Evolutionary conservation across 441 rosid species (phyloP).

Genomic region (Geranium incanum): DNA sequence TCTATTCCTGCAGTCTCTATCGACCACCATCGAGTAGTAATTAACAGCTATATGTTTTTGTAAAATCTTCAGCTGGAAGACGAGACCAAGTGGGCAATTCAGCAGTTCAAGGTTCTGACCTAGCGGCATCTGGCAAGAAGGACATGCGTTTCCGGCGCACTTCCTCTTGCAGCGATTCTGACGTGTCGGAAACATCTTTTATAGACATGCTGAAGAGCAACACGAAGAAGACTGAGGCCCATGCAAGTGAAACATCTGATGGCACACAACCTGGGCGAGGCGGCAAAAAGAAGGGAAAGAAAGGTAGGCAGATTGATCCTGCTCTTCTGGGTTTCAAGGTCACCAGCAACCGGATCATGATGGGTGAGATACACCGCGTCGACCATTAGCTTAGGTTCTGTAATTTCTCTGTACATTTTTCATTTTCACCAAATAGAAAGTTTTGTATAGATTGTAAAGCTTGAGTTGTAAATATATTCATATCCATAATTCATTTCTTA

Average conservation of each 20-base stretch:
- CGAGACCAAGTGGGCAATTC: slow-evolving; percentile 24
- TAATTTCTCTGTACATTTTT: not conserved
- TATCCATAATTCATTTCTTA: not conserved
- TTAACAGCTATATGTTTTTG: too few relatives aligned
- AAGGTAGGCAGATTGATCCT: slow-evolving; percentile 42
- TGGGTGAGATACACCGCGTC: slow-evolving; percentile 43
- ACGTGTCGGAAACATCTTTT: slow-evolving; percentile 45
- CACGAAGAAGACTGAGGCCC: slow-evolving; percentile 25
- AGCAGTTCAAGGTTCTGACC: slow-evolving; percentile 20
- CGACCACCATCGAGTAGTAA: not conserved
- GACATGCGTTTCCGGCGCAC: slow-evolving; percentile 32
- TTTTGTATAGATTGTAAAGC: not conserved
- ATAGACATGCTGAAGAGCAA: slow-evolving; percentile 55
- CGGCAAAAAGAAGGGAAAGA: slow-evolving; percentile 44
- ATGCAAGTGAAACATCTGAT: slow-evolving; percentile 22
- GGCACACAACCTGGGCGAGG: slow-evolving; percentile 27
- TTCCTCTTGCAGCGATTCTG: slow-evolving; percentile 33
- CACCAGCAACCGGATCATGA: slow-evolving; percentile 45
- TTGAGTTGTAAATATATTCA: not conserved
- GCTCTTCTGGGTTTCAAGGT: slow-evolving; percentile 45
- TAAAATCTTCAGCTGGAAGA: slow-evolving; percentile 18
- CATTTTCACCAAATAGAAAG: not conserved
- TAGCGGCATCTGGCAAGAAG: slow-evolving; percentile 24
- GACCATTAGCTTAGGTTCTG: slow-evolving; percentile 23
- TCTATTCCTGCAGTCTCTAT: not conserved